Evolutionary conservation across 805 yeast species (phyloP).

Genomic region (Starmerella powellii): DNA sequence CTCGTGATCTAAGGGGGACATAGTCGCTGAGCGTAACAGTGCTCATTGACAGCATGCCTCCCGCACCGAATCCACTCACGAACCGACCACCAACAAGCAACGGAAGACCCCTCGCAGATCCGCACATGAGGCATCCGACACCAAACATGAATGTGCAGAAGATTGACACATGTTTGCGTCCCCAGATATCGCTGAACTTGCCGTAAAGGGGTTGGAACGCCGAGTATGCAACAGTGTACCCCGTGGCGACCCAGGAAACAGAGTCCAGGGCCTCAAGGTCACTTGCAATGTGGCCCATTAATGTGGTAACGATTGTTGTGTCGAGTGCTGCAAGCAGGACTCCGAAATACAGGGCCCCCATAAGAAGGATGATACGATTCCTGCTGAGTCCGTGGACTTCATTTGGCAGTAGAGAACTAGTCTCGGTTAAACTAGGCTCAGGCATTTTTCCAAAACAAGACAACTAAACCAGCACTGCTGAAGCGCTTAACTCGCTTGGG

Average conservation of each 20-base stretch:
- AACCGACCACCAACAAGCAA: slow-evolving; percentile 61
- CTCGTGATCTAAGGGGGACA: slow-evolving; percentile 64
- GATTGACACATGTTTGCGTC: slow-evolving; percentile 33
- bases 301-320: slow-evolving; percentile 48
- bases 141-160: slow-evolving; percentile 35
- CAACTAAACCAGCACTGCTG: too few relatives aligned
- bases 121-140: slow-evolving; percentile 41
- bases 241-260: slow-evolving; percentile 61
- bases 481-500: too few relatives aligned
- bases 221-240: slow-evolving; percentile 54
- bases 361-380: slow-evolving; percentile 14
- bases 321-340: slow-evolving; percentile 44
- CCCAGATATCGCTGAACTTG: slow-evolving; percentile 48
- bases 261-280: slow-evolving; percentile 42
- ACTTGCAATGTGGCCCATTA: slow-evolving; percentile 47
- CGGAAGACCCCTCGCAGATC: slow-evolving; percentile 41
- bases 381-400: slow-evolving; percentile 11
- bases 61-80: slow-evolving; percentile 83
- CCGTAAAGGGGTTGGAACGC: slow-evolving; percentile 70
- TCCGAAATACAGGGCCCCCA: slow-evolving; percentile 26
- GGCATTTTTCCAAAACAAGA: neutral
- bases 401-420: slow-evolving; percentile 7
- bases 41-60: slow-evolving; percentile 65
- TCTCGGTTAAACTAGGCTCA: neutral
- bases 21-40: slow-evolving; percentile 69